Base-by-base conservation (phyloP, 1,139 yeast species). In the Wickerhamiella infanticola region DNA sequence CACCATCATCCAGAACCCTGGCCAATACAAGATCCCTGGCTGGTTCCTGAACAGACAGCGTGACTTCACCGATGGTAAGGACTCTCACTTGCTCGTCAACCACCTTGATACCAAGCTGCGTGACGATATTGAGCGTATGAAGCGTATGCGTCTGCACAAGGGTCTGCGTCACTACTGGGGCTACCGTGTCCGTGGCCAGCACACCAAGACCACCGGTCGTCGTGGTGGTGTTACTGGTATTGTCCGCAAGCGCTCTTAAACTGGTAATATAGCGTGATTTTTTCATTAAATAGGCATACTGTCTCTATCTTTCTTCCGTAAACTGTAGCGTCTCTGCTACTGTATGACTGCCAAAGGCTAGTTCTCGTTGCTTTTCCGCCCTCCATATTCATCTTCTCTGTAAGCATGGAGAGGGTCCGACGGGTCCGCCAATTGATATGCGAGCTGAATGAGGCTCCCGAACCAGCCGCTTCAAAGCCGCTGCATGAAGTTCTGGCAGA, bases 161-260 rank as follows among this genome's bases (percentile, higher is more conserved):
- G 99, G 99, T 88, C 83, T 90, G 73, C 85, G 99, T 81, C 99
- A 90, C 81, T 88, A 81, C 93, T 93, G 97, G 97, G 97, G 97
- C 54, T 63, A 67, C 61, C 77, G 76, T 70, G 80, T 75, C 63
- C 86, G 97, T 81, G 97, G 97, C 78, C 97, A 88, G 81, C 98
- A 90, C 79, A 90, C 98, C 81, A 90, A 90, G 83, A 88, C 97
- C 71, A 90, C 98, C 65, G 94, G 96, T 72, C 86, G 98, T 79
- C 85, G 90, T 66, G 79, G 79, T 54, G 68, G 66, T 56, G 61
- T 63, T 51, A 59, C 60, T 53, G 64, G 64, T 57, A 63, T 54
- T 47, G 56, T 54, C 39, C 57, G 57, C 52, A 55, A 53, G 57
- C 41, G 41, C 26, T 39, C 36, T 23, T 27, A 39, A 39, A 38